Percentiles rank a stretch among this genome's conserved stretches.
These are phyloP conservation scores for Kuraishia ogatae DNA, from an alignment of 805 yeast species.

Conservation along the genomic window DNA sequence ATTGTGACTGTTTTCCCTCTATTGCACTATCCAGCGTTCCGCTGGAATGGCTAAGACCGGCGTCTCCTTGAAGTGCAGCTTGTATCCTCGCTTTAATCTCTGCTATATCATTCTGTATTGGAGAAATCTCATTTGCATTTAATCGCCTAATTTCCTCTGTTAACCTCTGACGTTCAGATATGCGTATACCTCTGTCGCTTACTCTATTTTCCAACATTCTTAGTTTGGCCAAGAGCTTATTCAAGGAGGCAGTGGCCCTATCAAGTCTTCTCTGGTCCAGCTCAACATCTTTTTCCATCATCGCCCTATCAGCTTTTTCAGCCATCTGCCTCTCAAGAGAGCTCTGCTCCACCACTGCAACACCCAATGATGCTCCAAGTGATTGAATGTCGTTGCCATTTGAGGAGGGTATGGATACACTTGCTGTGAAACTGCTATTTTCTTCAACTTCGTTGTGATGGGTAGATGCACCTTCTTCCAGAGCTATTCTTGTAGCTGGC, in stretches of 20 bases:
- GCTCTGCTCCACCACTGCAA: conserved; percentile 67
- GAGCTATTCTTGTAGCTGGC: neutral
- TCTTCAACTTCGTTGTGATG: neutral
- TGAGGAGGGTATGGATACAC: neutral
- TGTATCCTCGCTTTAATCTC: conserved; percentile 43
- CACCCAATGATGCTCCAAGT: conserved; percentile 28
- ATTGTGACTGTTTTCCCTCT: conserved; percentile 3
- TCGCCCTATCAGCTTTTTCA: conserved; percentile 52
- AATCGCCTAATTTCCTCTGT: conserved; percentile 46
- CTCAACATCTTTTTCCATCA: conserved; percentile 57
- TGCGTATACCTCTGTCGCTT: conserved; percentile 44
- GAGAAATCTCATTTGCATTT: conserved; percentile 39
- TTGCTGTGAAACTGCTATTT: neutral
- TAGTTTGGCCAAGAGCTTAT: conserved; percentile 34
- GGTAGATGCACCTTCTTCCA: neutral
- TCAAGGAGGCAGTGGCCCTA: conserved; percentile 45
- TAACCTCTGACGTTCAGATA: conserved; percentile 53
- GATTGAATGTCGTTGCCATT: conserved; percentile 7
- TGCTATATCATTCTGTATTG: conserved; percentile 47
- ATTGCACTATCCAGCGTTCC: neutral
- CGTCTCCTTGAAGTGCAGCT: conserved; percentile 15
- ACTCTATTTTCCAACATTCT: conserved; percentile 38
- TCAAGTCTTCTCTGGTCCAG: conserved; percentile 69
- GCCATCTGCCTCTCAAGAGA: conserved; percentile 72
- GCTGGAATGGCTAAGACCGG: neutral